A percentile compares a stretch with the other conserved stretches of the same genome.
Evolutionary conservation across 192 early-diverging fungal genomes (phyloP).

Genomic region (Coemansia sp.): DNA sequence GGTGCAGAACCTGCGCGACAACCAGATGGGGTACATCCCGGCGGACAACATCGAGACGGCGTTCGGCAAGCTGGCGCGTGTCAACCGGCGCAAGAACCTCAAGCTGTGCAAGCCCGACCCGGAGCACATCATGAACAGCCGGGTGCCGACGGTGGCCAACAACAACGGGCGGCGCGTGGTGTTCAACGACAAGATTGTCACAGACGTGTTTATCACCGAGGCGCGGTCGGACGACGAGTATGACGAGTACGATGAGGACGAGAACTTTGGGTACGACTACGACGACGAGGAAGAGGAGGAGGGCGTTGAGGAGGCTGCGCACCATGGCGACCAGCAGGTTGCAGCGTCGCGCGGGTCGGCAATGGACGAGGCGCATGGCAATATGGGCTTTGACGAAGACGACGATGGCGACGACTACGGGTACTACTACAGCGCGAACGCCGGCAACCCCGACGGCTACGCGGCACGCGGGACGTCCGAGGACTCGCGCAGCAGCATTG

Average conservation of each 20-base stretch:
- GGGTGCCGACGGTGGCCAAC: conserved; percentile 17
- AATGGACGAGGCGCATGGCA: conserved; percentile 3
- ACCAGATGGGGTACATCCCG: conserved; percentile 75
- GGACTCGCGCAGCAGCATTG: neutral
- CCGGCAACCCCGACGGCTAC: conserved; percentile 18
- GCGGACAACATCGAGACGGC: conserved; percentile 69
- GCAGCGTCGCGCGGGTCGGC: neutral
- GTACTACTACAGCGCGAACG: conserved; percentile 41
- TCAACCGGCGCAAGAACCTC: conserved; percentile 66
- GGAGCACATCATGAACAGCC: conserved; percentile 34
- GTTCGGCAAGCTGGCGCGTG: conserved; percentile 62
- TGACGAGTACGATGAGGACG: conserved; percentile 35
- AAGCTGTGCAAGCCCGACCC: conserved; percentile 44
- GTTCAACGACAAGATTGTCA: conserved; percentile 41
- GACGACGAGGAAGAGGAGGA: conserved; percentile 19
- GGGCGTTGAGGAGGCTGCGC: conserved; percentile 2
- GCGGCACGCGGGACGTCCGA: neutral
- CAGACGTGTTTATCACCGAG: conserved; percentile 37
- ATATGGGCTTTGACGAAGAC: conserved; percentile 22
- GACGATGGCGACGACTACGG: conserved; percentile 28
- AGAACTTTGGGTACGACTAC: conserved; percentile 19
- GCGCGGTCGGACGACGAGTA: conserved; percentile 33
- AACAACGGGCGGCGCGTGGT: conserved; percentile 25
- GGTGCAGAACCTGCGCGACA: conserved; percentile 57
- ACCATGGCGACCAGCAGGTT: conserved; percentile 8